Evolutionary conservation across 1,139 yeast species (phyloP), one percentile per base, ranked within the genome.

Genomic region (Pichia sp.): DNA sequence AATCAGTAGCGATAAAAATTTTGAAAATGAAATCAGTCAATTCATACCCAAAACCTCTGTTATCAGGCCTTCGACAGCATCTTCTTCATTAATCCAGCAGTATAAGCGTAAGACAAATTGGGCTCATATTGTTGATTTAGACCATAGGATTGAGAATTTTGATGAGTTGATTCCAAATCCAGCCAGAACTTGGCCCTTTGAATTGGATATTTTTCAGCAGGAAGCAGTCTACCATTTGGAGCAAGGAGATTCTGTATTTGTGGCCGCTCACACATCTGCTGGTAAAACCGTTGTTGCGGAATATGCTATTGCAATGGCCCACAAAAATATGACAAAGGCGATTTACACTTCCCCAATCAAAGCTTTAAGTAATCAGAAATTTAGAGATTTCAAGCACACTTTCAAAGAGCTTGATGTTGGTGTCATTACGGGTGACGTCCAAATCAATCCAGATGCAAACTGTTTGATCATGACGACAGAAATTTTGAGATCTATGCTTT

Each of bases 271-370:
- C 67, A 92, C 99, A 0, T 92, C 98, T 34, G 98, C 98, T 6
- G 99, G 99, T 73, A 92, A 92, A 69, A 92, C 99, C 0, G 99
- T 93, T 50, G 98, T 92, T 48, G 99, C 99, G 0, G 99, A 92
- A 68, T 93, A 92, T 67, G 97, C 98, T 46, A 92, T 92, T 73
- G 97, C 98, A 2, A 96, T 90, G 75, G 89, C 97, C n/a, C 75
- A 89, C 59, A 75, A 90, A 61, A 91, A 88, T 55, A 92, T 90
- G 74, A 96, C 93, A 67, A 83, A 96, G 71, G 96, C 92, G 48
- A 92, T 92, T 57, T 92, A 92, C 67, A 92, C 99, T 0, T 91
- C 97, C 2, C 99, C 99, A 3, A 92, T 92, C 10, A 62, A 62
- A 47, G 65, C 65, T 2, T 57, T 62, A 30, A 58, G 62, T 47